phyloP scores from a whole-genome alignment of 805 yeast species.

The Saccharomycopsis amapae region DNA sequence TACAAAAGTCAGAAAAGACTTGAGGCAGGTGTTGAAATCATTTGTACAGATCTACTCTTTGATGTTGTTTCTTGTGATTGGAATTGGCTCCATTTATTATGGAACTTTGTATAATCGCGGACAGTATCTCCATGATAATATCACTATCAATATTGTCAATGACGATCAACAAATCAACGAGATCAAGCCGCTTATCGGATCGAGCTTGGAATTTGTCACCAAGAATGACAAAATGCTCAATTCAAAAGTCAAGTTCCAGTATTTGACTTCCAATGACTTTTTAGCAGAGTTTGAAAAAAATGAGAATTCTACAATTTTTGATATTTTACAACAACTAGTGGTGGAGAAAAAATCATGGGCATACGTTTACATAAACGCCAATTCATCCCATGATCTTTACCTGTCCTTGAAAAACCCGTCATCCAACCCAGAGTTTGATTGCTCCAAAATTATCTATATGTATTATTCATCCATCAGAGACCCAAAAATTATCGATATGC shows the following conservation, averaged over 20 bases:
- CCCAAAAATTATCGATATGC: conserved; percentile 38
- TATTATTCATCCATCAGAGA: conserved; percentile 63
- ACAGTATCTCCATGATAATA: conserved; percentile 9
- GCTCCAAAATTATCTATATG: conserved; percentile 30
- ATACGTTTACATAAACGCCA: conserved; percentile 44
- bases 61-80: conserved; percentile 15
- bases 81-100: conserved; percentile 18
- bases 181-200: conserved; percentile 15
- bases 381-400: conserved; percentile 35
- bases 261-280: conserved; percentile 4
- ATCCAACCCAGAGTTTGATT: conserved; percentile 14
- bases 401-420: conserved; percentile 24
- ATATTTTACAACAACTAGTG: neutral
- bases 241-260: conserved; percentile 9
- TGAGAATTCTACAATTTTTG: neutral
- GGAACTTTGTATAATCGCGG: conserved; percentile 14
- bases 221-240: conserved; percentile 13
- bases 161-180: conserved; percentile 12
- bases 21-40: conserved; percentile 12
- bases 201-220: conserved; percentile 9
- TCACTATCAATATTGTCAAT: conserved; percentile 13
- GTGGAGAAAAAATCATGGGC: conserved; percentile 52
- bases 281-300: neutral
- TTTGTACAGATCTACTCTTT: conserved; percentile 17
- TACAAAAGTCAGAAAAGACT: conserved; percentile 10